Conservation (phyloP, 129 eudicot species). For the Smallanthus sonchifolius region DNA sequence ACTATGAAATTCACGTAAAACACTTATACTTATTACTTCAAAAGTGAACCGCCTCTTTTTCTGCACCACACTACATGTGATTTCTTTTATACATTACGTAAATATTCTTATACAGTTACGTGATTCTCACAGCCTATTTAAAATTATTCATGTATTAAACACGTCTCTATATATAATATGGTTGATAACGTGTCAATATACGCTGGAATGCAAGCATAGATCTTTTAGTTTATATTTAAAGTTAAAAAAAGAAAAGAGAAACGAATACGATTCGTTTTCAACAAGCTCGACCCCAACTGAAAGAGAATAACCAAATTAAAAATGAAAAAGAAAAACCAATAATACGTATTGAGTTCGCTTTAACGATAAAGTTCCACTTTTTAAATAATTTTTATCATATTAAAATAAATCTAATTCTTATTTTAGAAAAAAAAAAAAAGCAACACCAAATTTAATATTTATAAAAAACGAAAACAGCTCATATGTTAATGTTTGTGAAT, state of each 20-base stretch:
- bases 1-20: no score
- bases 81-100: no score
- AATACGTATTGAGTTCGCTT: constrained; percentile 5
- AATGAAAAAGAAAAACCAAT: neutral
- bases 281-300: constrained; percentile 7
- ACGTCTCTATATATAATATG: no score
- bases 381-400: neutral
- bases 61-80: no score
- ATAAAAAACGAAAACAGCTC: neutral
- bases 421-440: neutral
- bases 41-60: no score
- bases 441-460: neutral
- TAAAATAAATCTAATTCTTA: no score
- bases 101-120: no score
- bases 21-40: no score
- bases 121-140: no score
- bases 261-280: neutral
- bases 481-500: neutral
- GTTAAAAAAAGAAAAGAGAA: neutral
- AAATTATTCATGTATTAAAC: no score
- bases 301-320: constrained; percentile 9
- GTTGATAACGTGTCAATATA: constrained; percentile 12
- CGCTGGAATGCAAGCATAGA: constrained; percentile 19
- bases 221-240: neutral
- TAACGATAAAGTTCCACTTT: constrained; percentile 4